Evolutionary conservation across 1,139 yeast genomes (phyloP), one percentile per base, ranked within the genome.

Genomic region (Maudiozyma humilis): DNA sequence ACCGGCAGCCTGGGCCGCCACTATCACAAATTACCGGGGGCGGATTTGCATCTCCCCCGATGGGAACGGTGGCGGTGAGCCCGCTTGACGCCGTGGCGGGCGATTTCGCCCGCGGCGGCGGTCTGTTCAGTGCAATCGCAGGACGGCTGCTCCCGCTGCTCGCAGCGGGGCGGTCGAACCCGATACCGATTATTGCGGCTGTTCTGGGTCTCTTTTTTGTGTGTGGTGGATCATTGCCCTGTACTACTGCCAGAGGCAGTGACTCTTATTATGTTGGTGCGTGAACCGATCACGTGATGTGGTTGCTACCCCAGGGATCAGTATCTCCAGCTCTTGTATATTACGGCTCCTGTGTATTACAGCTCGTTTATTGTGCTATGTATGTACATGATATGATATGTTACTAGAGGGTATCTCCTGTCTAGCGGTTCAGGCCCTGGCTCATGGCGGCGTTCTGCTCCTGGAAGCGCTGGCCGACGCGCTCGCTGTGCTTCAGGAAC

Each of bases 401-500:
- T 37, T 42, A 23, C 15, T 30, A 15, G 33, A 5, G 7, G 12
- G n/a, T 10, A 10, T 31, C n/a, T 23, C 27, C 27, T 23, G 27
- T 10, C 42, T 49, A 57, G 45, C 61, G 60, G 31, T 55, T 40
- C 3, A 51, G 40, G 41, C 52, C 51, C 57, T 73, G 73, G 59
- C 73, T 71, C 62, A 74, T 57, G 36, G 72, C 65, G 47, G 76
- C 78, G 57, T 89, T 91, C 69, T 89, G 96, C 65, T 91, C 98
- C 70, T 91, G 97, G 88, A 91, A 91, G 70, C 98, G 82, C 68
- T 86, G 94, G 41, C 98, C 98, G 47, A 93, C 96, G 67, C 98
- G 82, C 72, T 91, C 98, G 67, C 93, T 82, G 74, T 91, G 97
- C 69, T 91, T 91, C 72, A 93, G 78, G 77, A 93, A 93, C 75